phyloP scores from a whole-genome alignment of 805 yeast species.

The Spathaspora hagerdaliae region DNA sequence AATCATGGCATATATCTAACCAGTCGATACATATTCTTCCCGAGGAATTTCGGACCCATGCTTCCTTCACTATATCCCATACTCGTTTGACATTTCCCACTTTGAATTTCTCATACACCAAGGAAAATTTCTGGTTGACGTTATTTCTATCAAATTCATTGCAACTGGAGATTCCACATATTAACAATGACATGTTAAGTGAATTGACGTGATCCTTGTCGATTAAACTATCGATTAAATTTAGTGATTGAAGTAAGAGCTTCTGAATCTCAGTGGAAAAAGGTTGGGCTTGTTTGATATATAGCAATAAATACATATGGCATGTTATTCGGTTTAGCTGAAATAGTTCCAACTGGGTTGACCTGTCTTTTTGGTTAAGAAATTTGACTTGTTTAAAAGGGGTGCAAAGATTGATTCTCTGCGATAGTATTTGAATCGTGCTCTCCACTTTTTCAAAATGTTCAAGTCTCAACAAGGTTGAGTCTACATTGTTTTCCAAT shows the following conservation, averaged over 20 bases:
- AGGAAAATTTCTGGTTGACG: slow-evolving; percentile 15
- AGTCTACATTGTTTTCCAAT: background rate
- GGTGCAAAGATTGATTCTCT: background rate
- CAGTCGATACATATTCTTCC: slow-evolving; percentile 21
- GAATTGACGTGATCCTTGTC: slow-evolving; percentile 21
- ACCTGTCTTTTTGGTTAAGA: slow-evolving; percentile 11
- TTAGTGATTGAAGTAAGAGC: slow-evolving; percentile 16
- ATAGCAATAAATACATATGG: slow-evolving; percentile 18
- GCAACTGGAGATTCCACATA: slow-evolving; percentile 30
- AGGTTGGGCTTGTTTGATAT: slow-evolving; percentile 21
- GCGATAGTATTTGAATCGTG: background rate
- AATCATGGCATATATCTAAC: slow-evolving; percentile 23
- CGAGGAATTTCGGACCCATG: slow-evolving; percentile 21
- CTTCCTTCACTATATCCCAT: slow-evolving; percentile 19
- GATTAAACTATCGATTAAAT: slow-evolving; percentile 24
- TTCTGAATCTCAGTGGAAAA: slow-evolving; percentile 27
- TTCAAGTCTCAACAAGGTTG: background rate
- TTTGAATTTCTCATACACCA: slow-evolving; percentile 11
- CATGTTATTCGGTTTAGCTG: slow-evolving; percentile 25
- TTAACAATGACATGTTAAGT: slow-evolving; percentile 23
- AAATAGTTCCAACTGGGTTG: slow-evolving; percentile 30
- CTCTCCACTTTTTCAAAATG: slow-evolving; percentile 2
- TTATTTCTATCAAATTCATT: slow-evolving; percentile 17
- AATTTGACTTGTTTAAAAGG: background rate
- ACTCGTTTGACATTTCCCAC: slow-evolving; percentile 20